Base-by-base conservation (phyloP, 176 grass and related monocot genomes). In the Oropetium thomaeum region DNA sequence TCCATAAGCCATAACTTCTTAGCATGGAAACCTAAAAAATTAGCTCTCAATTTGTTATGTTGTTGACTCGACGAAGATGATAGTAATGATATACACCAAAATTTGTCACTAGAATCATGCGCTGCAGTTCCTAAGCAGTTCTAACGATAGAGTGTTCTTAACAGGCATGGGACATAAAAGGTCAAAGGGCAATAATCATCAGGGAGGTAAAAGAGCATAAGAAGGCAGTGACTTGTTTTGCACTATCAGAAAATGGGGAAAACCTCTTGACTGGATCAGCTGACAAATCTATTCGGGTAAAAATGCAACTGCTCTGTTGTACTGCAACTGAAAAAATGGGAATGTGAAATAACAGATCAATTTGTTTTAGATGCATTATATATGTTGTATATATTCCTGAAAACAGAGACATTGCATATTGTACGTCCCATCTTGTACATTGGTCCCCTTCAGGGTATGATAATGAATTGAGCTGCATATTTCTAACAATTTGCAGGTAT, bases 161-260 rank as follows among this genome's bases (percentile, higher is more conserved):
- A 71, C 75, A 99, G 96, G 91, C 92, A 72, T 99, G 91, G 96
- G 96, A 99, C 70, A 99, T 99, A 70, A 95, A 84, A 78, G 84
- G 86, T 28, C 84, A 95, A 81, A 95, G 87, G 74, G 82, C 89
- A 29, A 58, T 88, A 84, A 86, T 99, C 27, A 84, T 87, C 73
- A 85, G 82, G 73, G 96, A 99, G 73, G 82, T 88, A 64, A 90
- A 83, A 86, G 91, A 92, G 73, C 96, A 99, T 82, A 99, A 82
- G 77, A 88, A 63, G 47, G 69, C 87, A 12, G 87, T 99, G 20
- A 95, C 89, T 43, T 92, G 92, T 79, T 99, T 99, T 66, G 78
- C 75, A 60, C 57, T 92, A 86, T 92, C 86, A 61, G 87, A 92
- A 71, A 73, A 89, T 62, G 92, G 96, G 70, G 84, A 90, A 41